phyloP scores from a whole-genome alignment of 345 rosid genomes.

The Limnanthes douglasii region DNA sequence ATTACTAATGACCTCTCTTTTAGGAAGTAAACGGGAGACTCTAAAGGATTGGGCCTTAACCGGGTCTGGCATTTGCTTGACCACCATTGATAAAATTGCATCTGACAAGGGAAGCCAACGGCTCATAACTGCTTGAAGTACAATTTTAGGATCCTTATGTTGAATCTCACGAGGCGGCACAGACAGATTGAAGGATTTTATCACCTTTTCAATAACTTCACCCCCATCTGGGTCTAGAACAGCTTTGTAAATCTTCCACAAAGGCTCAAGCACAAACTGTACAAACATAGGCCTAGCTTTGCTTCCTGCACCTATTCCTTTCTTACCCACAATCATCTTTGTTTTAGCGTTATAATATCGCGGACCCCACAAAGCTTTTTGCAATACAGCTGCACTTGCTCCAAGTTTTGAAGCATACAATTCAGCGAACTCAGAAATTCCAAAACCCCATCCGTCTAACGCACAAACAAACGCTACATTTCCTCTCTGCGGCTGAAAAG shows the following conservation, averaged over 20 bases:
- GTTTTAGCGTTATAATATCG: slow-evolving; percentile 53
- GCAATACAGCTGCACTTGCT: slow-evolving; percentile 43
- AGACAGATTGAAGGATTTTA: slow-evolving; percentile 51
- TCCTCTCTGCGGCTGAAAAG: slow-evolving; percentile 88
- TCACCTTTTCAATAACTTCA: slow-evolving; percentile 45
- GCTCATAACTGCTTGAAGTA: slow-evolving; percentile 77
- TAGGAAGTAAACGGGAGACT: slow-evolving; percentile 58
- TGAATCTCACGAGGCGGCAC: slow-evolving; percentile 74
- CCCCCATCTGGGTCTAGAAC: slow-evolving; percentile 59
- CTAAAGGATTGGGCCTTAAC: slow-evolving; percentile 55
- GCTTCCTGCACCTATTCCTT: slow-evolving; percentile 33
- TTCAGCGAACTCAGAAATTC: slow-evolving; percentile 55
- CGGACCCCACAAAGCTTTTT: slow-evolving; percentile 87
- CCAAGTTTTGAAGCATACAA: slow-evolving; percentile 78
- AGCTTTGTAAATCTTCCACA: slow-evolving; percentile 81
- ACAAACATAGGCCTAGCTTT: slow-evolving; percentile 91
- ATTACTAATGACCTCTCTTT: slow-evolving; percentile 35
- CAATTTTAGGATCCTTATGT: slow-evolving; percentile 71
- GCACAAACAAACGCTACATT: slow-evolving; percentile 87
- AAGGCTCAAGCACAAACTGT: slow-evolving; percentile 86
- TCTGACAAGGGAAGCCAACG: slow-evolving; percentile 91
- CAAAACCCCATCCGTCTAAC: slow-evolving; percentile 92
- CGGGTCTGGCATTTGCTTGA: slow-evolving; percentile 78
- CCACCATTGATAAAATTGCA: slow-evolving; percentile 79
- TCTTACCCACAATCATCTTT: slow-evolving; percentile 84